Evolutionary conservation across 257 asterid species (phyloP), one percentile per base, ranked within the genome.

Genomic region (Striga asiatica): DNA sequence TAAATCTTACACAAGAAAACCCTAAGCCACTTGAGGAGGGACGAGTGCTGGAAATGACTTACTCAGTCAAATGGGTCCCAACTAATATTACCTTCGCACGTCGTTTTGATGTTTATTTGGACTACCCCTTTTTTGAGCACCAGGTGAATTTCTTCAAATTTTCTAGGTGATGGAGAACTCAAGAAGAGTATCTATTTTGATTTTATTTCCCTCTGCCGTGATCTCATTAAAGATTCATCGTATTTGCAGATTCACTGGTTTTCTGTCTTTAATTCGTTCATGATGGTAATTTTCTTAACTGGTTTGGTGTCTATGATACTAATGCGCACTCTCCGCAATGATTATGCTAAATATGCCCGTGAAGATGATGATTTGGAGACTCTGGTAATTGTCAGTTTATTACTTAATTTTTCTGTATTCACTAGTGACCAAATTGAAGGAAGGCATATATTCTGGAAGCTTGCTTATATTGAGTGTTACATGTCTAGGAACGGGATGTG

Each of bases 231-330:
- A 28, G 16, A 4, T 29, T 73, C 41, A 24, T 69, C 29, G 20
- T 68, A n/a, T 66, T 37, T 67, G 76, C 93, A 85, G 95, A 78
- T 80, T 50, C 95, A 85, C 78, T 82, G 95, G 93, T 85, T 82
- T 68, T 85, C 88, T 11, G 79, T 85, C 66, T 79, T 82, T 56
- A 81, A 85, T 75, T 79, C 95, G 14, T 82, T 85, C 79, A 80
- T 85, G 86, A 82, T 85, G 93, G 92, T 82, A 50, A 79, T 85
- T 66, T 85, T 85, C 73, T 86, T 85, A 34, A 83, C 93, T 42
- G 93, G 85, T 65, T 54, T 82, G 78, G 89, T 85, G 62, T 85
- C 93, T 9, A 82, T 79, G 86, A 82, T 85, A 66, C 66, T 85
- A 43, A 85, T 85, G 84, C 93, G 89, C 59, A 85, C 95, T 51